Conservation (phyloP, 2,329 filamentous ascomycete species). For the Penicillium sp. region DNA sequence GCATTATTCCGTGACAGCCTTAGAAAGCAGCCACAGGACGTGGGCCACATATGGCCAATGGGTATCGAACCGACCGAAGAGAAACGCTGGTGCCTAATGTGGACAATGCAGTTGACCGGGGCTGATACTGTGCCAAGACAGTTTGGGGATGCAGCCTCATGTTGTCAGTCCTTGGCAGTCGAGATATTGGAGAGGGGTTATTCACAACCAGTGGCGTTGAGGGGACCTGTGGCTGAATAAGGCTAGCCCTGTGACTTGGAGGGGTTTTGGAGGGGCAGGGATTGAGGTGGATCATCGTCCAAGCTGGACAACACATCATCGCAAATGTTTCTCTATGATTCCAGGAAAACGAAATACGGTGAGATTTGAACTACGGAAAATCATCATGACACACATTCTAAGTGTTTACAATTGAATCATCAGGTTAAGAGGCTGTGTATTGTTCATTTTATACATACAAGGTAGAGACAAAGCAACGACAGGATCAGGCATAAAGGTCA, state of each 20-base stretch:
- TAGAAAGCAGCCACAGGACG: conserved; percentile 2
- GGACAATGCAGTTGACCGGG: conserved; percentile 3
- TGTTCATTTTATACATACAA: neutral
- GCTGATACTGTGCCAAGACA: conserved; percentile 3
- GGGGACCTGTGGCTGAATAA: conserved; percentile 7
- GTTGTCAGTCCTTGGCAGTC: conserved; percentile 13
- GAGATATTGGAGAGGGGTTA: neutral
- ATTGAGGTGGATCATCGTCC: neutral
- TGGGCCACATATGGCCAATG: neutral
- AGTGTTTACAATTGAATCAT: neutral
- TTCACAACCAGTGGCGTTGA: conserved; percentile 1
- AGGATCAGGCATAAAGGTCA: neutral
- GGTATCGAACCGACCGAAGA: neutral
- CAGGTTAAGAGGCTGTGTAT: neutral
- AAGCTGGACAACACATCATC: neutral
- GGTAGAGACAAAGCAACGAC: neutral
- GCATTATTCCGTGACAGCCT: conserved; percentile 1
- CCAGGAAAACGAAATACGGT: no score
- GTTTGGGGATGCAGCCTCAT: conserved; percentile 12
- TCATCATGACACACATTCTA: neutral
- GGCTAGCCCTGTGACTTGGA: conserved; percentile 9
- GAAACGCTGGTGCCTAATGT: conserved; percentile 24
- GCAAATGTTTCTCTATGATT: neutral
- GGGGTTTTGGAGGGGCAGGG: neutral
- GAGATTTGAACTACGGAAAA: no score